Conservation (phyloP, 805 yeast species). For the Scheffersomyces ergatensis region DNA sequence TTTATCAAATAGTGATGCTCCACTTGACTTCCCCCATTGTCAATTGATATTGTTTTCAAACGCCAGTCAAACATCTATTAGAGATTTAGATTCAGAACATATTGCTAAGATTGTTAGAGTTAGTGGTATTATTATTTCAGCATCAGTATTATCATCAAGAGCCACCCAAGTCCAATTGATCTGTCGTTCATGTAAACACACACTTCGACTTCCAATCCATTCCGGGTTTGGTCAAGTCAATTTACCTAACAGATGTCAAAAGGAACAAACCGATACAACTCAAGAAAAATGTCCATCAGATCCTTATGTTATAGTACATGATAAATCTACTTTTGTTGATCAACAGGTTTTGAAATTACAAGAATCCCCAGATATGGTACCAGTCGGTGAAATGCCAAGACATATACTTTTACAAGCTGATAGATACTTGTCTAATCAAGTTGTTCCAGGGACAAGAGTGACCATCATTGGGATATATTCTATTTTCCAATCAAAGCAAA, state of each 20-base stretch:
- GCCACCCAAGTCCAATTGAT: slow-evolving; percentile 81
- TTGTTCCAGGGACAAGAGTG: slow-evolving; percentile 94
- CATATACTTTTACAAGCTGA: slow-evolving; percentile 86
- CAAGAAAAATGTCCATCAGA: slow-evolving; percentile 79
- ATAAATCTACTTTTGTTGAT: slow-evolving; percentile 88
- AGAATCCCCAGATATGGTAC: slow-evolving; percentile 98
- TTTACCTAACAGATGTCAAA: slow-evolving; percentile 66
- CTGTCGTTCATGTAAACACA: slow-evolving; percentile 86
- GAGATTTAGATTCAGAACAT: slow-evolving; percentile 82
- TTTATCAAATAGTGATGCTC: slow-evolving; percentile 50
- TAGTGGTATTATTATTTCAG: slow-evolving; percentile 89
- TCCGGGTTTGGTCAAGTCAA: slow-evolving; percentile 70
- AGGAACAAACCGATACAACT: slow-evolving; percentile 45
- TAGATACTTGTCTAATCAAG: slow-evolving; percentile 82
- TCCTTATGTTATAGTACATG: slow-evolving; percentile 92
- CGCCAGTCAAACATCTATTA: slow-evolving; percentile 67
- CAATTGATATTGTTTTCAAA: slow-evolving; percentile 77
- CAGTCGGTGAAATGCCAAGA: slow-evolving; percentile 98
- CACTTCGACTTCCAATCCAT: slow-evolving; percentile 58
- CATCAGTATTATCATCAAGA: slow-evolving; percentile 83
- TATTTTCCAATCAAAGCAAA: slow-evolving; percentile 71
- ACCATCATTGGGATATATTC: slow-evolving; percentile 91
- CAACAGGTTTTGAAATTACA: slow-evolving; percentile 93
- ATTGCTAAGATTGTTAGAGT: slow-evolving; percentile 87
- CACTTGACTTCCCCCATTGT: slow-evolving; percentile 67